Conservation (phyloP, 2,329 filamentous ascomycete species). For the Trichoderma koningiopsis region DNA sequence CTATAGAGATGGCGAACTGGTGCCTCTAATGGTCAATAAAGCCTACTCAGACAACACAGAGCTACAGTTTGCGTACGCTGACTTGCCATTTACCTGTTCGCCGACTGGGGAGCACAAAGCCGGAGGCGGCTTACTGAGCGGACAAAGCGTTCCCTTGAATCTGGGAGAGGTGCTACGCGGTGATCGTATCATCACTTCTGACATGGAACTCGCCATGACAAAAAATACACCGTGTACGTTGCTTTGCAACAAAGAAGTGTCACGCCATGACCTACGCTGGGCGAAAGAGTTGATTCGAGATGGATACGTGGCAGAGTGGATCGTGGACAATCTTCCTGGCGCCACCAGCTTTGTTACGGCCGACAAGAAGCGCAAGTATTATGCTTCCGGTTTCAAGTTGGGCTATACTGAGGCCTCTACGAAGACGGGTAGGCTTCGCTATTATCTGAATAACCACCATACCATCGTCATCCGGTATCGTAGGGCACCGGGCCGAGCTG, state of each 20-base stretch:
- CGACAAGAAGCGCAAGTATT: constrained; percentile 83
- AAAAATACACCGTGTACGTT: constrained; percentile 72
- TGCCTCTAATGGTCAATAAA: constrained; percentile 89
- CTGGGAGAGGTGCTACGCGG: constrained; percentile 85
- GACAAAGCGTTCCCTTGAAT: constrained; percentile 78
- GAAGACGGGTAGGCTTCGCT: constrained; percentile 61
- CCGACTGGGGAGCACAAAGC: constrained; percentile 68
- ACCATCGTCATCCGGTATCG: constrained; percentile 82
- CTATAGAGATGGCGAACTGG: constrained; percentile 73
- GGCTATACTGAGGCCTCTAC: constrained; percentile 71
- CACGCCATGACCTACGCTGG: constrained; percentile 64
- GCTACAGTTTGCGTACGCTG: constrained; percentile 88
- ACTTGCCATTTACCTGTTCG: constrained; percentile 84
- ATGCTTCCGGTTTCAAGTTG: constrained; percentile 86
- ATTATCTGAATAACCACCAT: constrained; percentile 85
- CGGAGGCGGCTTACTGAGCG: constrained; percentile 70
- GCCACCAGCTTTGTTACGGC: constrained; percentile 87
- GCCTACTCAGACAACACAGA: constrained; percentile 88
- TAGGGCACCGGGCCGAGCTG: constrained; percentile 67
- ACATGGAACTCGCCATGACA: constrained; percentile 78
- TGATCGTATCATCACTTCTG: constrained; percentile 81
- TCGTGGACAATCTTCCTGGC: constrained; percentile 86
- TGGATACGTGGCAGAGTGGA: constrained; percentile 90
- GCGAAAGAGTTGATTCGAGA: constrained; percentile 73
- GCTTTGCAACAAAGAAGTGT: constrained; percentile 70